Percentiles rank a stretch among this genome's conserved stretches.
phyloP scores from a whole-genome alignment of 495 filamentous ascomycete species.

The Hypoxylon fragiforme region DNA sequence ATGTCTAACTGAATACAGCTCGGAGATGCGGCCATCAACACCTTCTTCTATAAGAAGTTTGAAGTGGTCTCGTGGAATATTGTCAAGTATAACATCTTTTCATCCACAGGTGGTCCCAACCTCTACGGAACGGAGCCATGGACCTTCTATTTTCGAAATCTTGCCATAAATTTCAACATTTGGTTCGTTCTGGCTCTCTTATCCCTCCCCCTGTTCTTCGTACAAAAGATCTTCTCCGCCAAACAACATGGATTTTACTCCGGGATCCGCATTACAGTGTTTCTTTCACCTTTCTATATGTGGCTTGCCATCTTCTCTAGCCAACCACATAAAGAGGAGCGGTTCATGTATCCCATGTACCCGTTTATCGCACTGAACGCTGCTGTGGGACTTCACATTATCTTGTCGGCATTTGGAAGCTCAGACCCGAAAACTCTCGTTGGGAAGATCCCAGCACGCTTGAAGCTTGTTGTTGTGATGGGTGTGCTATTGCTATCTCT shows the following conservation, averaged over 20 bases:
- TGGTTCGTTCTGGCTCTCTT: constrained; percentile 87
- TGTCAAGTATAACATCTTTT: constrained; percentile 92
- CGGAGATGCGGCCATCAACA: constrained; percentile 66
- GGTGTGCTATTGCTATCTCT: constrained; percentile 58
- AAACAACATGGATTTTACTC: constrained; percentile 49
- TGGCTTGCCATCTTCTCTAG: constrained; percentile 91
- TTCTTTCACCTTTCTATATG: constrained; percentile 84
- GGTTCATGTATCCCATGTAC: constrained; percentile 98
- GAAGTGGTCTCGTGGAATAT: constrained; percentile 88
- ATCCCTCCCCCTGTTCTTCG: constrained; percentile 62
- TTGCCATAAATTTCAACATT: constrained; percentile 91
- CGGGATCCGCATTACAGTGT: constrained; percentile 70
- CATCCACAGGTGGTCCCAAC: constrained; percentile 76
- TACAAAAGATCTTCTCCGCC: constrained; percentile 51
- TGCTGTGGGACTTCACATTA: constrained; percentile 78
- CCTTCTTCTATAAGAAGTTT: constrained; percentile 78
- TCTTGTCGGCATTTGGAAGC: constrained; percentile 71
- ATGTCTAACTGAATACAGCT: constrained; percentile 20
- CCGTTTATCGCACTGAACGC: constrained; percentile 91
- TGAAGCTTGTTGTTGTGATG: constrained; percentile 67
- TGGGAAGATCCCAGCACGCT: constrained; percentile 67
- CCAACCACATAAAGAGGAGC: constrained; percentile 96
- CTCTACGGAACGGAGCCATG: constrained; percentile 97
- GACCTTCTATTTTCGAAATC: constrained; percentile 93
- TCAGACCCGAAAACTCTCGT: constrained; percentile 64